Evolutionary conservation across 2,329 filamentous ascomycete species (phyloP).

Genomic region (Biscogniauxia sp.): DNA sequence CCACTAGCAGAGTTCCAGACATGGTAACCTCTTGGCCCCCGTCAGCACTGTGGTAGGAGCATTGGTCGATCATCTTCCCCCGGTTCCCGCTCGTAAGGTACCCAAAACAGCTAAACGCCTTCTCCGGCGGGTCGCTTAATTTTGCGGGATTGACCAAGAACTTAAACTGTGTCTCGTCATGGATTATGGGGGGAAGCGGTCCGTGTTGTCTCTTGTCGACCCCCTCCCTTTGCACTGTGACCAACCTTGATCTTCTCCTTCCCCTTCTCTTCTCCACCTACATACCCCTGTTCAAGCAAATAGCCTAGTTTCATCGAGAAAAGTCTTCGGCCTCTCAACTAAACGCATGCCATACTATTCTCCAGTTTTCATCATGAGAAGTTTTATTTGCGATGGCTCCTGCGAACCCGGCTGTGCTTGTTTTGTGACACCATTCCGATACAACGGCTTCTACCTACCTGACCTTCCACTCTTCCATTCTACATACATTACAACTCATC

Average conservation of each 20-base stretch:
- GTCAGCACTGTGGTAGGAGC: not conserved
- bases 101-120: not conserved
- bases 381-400: not conserved
- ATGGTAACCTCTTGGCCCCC: not conserved
- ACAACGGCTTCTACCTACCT: too few relatives aligned
- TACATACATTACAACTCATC: too few relatives aligned
- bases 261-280: not conserved
- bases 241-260: not conserved
- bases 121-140: not conserved
- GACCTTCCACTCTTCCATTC: too few relatives aligned
- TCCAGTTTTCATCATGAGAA: constrained; percentile 1
- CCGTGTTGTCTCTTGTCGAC: not conserved
- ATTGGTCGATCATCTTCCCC: not conserved
- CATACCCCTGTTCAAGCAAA: not conserved
- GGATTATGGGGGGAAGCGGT: not conserved
- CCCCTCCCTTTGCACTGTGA: not conserved
- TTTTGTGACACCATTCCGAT: not conserved
- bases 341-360: not conserved
- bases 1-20: not conserved
- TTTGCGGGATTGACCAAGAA: not conserved
- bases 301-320: not conserved
- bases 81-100: not conserved
- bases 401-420: not conserved
- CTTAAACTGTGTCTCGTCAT: not conserved
- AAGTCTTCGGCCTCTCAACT: not conserved